Percentiles rank a stretch among this genome's conserved stretches.
phyloP scores from a whole-genome alignment of 1,139 yeast genomes.

The Yamadazyma epiphylla region DNA sequence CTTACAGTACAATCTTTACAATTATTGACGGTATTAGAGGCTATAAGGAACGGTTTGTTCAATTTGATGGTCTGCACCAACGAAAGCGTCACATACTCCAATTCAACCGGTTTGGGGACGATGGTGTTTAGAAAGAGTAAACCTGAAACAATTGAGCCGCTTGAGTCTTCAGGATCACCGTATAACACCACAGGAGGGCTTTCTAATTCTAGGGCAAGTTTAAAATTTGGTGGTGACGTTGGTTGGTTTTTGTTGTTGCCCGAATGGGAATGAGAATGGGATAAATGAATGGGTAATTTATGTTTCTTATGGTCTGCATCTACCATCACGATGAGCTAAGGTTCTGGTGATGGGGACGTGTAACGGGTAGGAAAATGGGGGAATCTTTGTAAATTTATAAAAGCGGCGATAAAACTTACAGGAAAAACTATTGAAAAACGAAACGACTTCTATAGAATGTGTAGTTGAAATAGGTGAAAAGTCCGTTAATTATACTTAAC shows the following conservation, averaged over 20 bases:
- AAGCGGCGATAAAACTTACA: too few relatives aligned
- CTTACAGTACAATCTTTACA: slow-evolving; percentile 58
- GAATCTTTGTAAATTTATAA: too few relatives aligned
- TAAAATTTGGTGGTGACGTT: not conserved
- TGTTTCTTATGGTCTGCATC: too few relatives aligned
- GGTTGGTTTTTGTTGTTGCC: too few relatives aligned
- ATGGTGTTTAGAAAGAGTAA: slow-evolving; percentile 36
- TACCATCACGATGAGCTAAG: too few relatives aligned
- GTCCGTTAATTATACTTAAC: too few relatives aligned
- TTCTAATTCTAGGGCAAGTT: slow-evolving; percentile 57
- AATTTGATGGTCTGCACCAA: slow-evolving; percentile 67
- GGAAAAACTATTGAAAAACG: too few relatives aligned
- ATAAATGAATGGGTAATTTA: slow-evolving; percentile 1
- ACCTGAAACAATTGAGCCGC: slow-evolving; percentile 87
- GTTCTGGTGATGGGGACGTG: too few relatives aligned
- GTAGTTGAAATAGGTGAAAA: too few relatives aligned
- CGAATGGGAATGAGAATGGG: slow-evolving; percentile 1
- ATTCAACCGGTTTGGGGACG: slow-evolving; percentile 24
- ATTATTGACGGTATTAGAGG: slow-evolving; percentile 43
- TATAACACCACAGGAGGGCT: slow-evolving; percentile 88
- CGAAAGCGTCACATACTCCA: slow-evolving; percentile 58
- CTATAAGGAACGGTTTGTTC: slow-evolving; percentile 62
- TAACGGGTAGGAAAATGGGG: too few relatives aligned
- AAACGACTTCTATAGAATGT: too few relatives aligned
- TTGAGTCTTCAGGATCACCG: slow-evolving; percentile 72